Evolutionary conservation across 768 basidiomycete genomes (phyloP), one percentile per base, ranked within the genome.

Genomic region (Hygrocybe punicea): DNA sequence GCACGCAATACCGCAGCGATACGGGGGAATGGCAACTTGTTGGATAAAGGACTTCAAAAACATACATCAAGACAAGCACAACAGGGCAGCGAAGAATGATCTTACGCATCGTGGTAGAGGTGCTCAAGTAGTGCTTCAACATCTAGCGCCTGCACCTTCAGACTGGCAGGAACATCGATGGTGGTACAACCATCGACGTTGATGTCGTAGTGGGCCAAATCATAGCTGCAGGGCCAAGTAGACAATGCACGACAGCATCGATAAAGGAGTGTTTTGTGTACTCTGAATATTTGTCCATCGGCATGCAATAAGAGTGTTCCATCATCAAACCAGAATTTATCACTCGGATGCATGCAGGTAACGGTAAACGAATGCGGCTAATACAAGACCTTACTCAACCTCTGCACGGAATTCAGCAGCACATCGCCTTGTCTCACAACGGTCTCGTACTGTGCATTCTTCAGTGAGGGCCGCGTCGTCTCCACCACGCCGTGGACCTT

Each of bases 381-480:
- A 67, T 79, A 79, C 66, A 97, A 70, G n/a, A 95, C 93, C 73
- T 94, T 90, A 70, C 92, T 92, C 70, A 97, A 74, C 69, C 91
- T 76, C 72, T 94, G 91, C 62, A 97, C 84, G 67, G 88, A 85
- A 66, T 89, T 93, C 39, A 98, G 74, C 61, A 99, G 71, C 25
- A 93, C 71, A 70, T 99, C 96, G 2, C 95, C 95, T 75, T 94
- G 88, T 71, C 88, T 89, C 52, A 99, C 81, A n/a, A 98, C 89
- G 36, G 85, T 86, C 67, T 96, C 93, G 68, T 96, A 97, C 65
- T 94, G 89, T 42, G 87, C 86, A 51, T 85, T 90, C 81, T 97
- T 82, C 19, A 76, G 62, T 0, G 71, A 73, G 11, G 77, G 80
- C 11, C 92, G 79, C 48, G 90, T 94, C 23, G 96, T 98, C 74